These are phyloP conservation scores for Claviceps sp. DNA, from an alignment of 2,329 filamentous ascomycete genomes.

Conservation along the genomic window DNA sequence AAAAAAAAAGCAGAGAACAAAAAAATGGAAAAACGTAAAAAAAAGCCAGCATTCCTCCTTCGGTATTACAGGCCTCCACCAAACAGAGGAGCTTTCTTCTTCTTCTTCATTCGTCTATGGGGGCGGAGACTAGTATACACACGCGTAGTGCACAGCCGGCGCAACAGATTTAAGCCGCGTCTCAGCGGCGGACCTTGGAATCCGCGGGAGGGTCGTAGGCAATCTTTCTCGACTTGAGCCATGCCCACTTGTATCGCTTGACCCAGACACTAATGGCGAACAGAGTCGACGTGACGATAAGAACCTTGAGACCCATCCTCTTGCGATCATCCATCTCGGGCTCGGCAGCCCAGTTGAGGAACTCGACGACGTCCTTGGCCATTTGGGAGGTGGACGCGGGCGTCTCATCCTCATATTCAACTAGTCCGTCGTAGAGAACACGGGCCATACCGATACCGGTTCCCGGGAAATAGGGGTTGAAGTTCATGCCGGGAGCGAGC, in stretches of 20 bases:
- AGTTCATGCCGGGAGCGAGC: slow-evolving; percentile 86
- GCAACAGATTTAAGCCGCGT: slow-evolving; percentile 1
- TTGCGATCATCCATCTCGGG: slow-evolving; percentile 99
- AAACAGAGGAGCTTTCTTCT: slow-evolving; percentile 24
- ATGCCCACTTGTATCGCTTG: slow-evolving; percentile 99
- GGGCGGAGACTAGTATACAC: slow-evolving; percentile 29
- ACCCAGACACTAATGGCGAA: slow-evolving; percentile 89
- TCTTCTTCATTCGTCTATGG: slow-evolving; percentile 15
- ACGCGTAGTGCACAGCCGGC: slow-evolving; percentile 19
- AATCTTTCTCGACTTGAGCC: slow-evolving; percentile 91
- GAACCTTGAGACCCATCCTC: slow-evolving; percentile 98
- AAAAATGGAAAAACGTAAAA: neutral
- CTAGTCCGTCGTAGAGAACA: slow-evolving; percentile 92
- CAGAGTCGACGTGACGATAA: slow-evolving; percentile 65
- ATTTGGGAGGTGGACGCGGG: slow-evolving; percentile 94
- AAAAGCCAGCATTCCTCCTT: slow-evolving; percentile 15
- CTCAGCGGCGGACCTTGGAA: slow-evolving; percentile 35
- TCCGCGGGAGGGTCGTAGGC: slow-evolving; percentile 65
- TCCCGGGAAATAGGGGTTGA: slow-evolving; percentile 99
- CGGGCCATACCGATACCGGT: slow-evolving; percentile 98
- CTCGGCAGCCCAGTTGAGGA: slow-evolving; percentile 98
- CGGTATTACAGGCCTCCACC: slow-evolving; percentile 27
- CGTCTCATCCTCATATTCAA: slow-evolving; percentile 96
- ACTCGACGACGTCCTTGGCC: slow-evolving; percentile 98
- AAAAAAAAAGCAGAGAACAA: neutral